phyloP scores from a whole-genome alignment of 176 grass and related monocot genomes.

The Cocos nucifera region DNA sequence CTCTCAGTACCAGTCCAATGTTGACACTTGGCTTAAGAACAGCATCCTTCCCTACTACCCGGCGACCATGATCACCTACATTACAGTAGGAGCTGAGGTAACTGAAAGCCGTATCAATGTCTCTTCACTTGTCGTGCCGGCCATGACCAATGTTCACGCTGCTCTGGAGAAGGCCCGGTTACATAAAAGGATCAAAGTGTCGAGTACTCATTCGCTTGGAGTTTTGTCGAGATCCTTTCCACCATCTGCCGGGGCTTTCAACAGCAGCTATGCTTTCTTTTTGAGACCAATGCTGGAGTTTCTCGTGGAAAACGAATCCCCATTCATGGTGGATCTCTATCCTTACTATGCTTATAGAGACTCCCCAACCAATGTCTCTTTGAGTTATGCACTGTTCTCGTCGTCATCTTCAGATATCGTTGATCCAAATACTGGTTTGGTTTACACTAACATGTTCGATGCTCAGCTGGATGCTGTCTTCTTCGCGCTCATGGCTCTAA shows the following conservation, averaged over 20 bases:
- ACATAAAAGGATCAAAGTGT: slow-evolving; percentile 91
- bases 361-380: slow-evolving; percentile 69
- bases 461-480: slow-evolving; percentile 87
- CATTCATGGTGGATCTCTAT: slow-evolving; percentile 96
- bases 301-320: slow-evolving; percentile 78
- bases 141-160: slow-evolving; percentile 78
- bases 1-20: slow-evolving; percentile 96
- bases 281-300: slow-evolving; percentile 94
- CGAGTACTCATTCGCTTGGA: slow-evolving; percentile 87
- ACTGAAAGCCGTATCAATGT: slow-evolving; percentile 69
- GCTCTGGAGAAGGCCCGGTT: slow-evolving; percentile 76
- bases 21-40: slow-evolving; percentile 96
- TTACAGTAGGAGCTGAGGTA: slow-evolving; percentile 87
- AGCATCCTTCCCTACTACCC: slow-evolving; percentile 91
- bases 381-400: slow-evolving; percentile 71
- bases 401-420: slow-evolving; percentile 52
- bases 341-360: slow-evolving; percentile 92
- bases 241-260: slow-evolving; percentile 80
- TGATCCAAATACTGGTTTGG: slow-evolving; percentile 80
- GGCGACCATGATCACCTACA: slow-evolving; percentile 65
- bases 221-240: slow-evolving; percentile 82
- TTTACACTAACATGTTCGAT: slow-evolving; percentile 95
- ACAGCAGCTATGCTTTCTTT: slow-evolving; percentile 86
- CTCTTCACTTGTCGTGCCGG: slow-evolving; percentile 60
- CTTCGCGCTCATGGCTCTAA: slow-evolving; percentile 78